Percentiles rank a stretch among this genome's conserved stretches.
phyloP scores from a whole-genome alignment of 2,329 filamentous ascomycete species.

The Ceratocystis eucalypticola region DNA sequence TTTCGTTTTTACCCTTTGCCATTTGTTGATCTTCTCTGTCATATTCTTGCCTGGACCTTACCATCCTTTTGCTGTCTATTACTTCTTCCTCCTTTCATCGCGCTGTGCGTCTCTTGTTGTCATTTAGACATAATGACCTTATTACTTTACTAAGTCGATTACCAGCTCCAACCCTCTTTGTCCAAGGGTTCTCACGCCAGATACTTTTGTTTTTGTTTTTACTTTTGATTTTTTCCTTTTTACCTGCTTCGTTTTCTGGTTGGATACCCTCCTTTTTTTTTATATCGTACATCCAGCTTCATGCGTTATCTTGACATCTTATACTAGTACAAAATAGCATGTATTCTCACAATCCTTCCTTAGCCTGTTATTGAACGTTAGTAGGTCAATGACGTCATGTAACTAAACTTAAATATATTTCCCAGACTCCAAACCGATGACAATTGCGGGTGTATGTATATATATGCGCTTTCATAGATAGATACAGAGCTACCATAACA shows the following conservation, averaged over 20 bases:
- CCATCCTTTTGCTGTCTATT: background rate
- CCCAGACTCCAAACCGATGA: background rate
- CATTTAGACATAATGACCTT: background rate
- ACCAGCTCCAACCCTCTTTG: background rate
- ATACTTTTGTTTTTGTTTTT: background rate
- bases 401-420: background rate
- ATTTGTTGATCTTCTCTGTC: slow-evolving; percentile 13
- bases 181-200: background rate
- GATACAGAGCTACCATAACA: background rate
- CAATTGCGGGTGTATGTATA: background rate
- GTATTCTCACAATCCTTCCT: background rate
- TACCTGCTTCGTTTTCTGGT: slow-evolving; percentile 10
- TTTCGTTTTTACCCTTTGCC: slow-evolving; percentile 4
- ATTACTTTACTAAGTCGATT: background rate
- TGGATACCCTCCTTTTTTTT: slow-evolving; percentile 11
- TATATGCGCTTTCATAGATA: background rate
- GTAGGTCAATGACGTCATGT: background rate
- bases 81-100: background rate
- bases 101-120: background rate
- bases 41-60: slow-evolving; percentile 13
- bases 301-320: background rate
- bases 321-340: background rate
- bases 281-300: background rate
- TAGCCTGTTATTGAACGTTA: background rate
- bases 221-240: slow-evolving; percentile 15